These are phyloP conservation scores for Phytophthora syringae DNA, from an alignment of 352 stramenopile genomes.

Conservation along the genomic window DNA sequence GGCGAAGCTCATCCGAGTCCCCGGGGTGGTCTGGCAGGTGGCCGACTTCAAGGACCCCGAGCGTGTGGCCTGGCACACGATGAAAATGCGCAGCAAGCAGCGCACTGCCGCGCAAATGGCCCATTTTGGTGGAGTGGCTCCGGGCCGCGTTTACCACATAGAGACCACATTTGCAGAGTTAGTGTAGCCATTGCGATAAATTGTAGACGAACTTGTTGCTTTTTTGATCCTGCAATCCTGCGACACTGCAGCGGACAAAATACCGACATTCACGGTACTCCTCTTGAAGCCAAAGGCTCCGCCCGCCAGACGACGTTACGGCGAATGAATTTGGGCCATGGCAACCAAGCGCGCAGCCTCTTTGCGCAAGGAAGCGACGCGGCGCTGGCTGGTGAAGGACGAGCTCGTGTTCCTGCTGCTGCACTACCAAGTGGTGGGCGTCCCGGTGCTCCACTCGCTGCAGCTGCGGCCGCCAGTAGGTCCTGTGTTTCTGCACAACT, in stretches of 20 bases:
- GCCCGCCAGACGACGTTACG: constrained; percentile 33
- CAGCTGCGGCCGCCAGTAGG: constrained; percentile 69
- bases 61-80: constrained; percentile 89
- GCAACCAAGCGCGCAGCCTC: constrained; percentile 38
- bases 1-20: constrained; percentile 85
- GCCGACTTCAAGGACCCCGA: constrained; percentile 62
- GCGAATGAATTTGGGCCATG: constrained; percentile 35
- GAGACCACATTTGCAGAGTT: constrained; percentile 5
- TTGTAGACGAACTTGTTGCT: constrained; percentile 16
- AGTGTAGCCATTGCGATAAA: not conserved
- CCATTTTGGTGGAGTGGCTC: constrained; percentile 48
- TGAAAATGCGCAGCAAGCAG: constrained; percentile 95
- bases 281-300: constrained; percentile 28
- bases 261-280: constrained; percentile 21
- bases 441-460: constrained; percentile 51
- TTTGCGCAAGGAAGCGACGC: constrained; percentile 52
- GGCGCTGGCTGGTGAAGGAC: constrained; percentile 86
- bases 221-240: constrained; percentile 8
- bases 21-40: constrained; percentile 80
- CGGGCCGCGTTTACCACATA: constrained; percentile 51
- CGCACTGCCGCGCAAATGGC: constrained; percentile 79
- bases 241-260: constrained; percentile 18
- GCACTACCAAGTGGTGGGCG: constrained; percentile 48
- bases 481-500: constrained; percentile 12
- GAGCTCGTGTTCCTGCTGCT: constrained; percentile 79